These are phyloP conservation scores for Aurinia saxatilis DNA, from an alignment of 345 rosid genomes.

Conservation along the genomic window DNA sequence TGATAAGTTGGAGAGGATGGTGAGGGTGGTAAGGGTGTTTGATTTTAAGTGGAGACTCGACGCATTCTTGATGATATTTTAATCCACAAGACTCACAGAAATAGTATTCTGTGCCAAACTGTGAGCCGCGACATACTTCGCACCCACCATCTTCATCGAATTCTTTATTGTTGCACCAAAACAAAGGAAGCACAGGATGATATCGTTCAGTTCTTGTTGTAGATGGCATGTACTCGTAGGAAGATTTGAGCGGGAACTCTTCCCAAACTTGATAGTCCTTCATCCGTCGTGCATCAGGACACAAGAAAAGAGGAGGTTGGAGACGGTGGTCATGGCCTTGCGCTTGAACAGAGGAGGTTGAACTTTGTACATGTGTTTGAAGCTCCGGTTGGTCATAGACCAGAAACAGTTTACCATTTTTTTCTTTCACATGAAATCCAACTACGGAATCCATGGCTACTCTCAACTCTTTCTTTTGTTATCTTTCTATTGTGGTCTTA, in stretches of 20 bases:
- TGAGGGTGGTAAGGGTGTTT: background rate
- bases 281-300: rapidly evolving
- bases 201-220: background rate
- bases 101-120: background rate
- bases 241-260: background rate
- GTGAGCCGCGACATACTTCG: background rate
- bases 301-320: background rate
- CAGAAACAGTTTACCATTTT: background rate
- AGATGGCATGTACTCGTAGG: background rate
- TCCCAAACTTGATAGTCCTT: background rate
- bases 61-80: background rate
- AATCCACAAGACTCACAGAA: background rate
- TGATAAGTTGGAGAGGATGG: background rate
- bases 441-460: background rate
- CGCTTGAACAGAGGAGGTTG: background rate
- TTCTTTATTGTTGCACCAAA: background rate
- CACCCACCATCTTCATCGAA: background rate
- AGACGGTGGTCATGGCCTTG: background rate
- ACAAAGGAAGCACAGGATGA: background rate
- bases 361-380: background rate
- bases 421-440: background rate
- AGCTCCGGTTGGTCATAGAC: background rate
- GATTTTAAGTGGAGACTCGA: background rate
- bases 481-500: too few relatives aligned
- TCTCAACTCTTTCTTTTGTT: too few relatives aligned